These are phyloP conservation scores for Straminergon stramineum DNA, from an alignment of 225 moss, liverwort and hornwort genomes.

Conservation along the genomic window DNA sequence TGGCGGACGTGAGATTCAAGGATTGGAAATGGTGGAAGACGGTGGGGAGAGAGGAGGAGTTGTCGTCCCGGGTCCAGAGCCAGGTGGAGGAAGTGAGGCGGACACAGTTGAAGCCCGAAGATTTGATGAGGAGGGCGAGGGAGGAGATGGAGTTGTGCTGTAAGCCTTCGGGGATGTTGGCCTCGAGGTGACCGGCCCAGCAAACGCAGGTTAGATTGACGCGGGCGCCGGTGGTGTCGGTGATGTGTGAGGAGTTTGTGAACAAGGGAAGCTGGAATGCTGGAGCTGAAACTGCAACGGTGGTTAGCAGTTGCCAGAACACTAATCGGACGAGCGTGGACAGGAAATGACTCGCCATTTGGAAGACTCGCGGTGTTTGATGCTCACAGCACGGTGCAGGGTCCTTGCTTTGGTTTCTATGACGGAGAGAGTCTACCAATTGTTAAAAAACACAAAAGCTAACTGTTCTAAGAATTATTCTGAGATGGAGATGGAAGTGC, in stretches of 20 bases:
- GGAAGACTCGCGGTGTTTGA: neutral
- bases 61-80: conserved; percentile 8
- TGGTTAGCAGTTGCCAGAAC: neutral
- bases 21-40: neutral
- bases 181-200: neutral
- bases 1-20: neutral
- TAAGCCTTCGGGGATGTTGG: neutral
- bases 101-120: conserved; percentile 29
- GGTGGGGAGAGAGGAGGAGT: neutral
- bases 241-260: neutral
- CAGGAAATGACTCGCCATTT: neutral
- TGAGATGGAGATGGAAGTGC: neutral
- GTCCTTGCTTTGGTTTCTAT: neutral
- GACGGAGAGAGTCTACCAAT: neutral
- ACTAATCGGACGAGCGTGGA: neutral
- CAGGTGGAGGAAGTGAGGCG: conserved; percentile 38
- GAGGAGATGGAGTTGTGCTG: neutral
- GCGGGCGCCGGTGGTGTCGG: neutral
- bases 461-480: neutral
- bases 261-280: neutral
- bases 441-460: too few relatives aligned
- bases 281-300: neutral
- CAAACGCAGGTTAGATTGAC: neutral
- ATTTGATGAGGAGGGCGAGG: neutral
- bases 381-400: neutral